Conservation (phyloP, 2,329 filamentous ascomycete genomes). For the Diaporthe longicolla region DNA sequence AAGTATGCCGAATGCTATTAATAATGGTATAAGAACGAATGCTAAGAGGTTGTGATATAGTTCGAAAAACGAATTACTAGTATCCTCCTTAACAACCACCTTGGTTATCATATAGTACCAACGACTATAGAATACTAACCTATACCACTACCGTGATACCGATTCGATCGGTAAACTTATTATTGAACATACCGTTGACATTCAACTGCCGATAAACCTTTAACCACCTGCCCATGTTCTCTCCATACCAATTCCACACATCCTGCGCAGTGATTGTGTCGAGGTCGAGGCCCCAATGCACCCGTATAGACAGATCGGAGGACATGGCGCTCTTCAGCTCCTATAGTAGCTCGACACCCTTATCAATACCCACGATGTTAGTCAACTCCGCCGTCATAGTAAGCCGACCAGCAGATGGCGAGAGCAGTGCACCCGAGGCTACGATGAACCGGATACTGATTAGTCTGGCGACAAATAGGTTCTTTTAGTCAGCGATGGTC, state of each 20-base stretch:
- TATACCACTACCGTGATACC: constrained; percentile 23
- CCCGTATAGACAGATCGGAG: constrained; percentile 40
- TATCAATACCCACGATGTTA: constrained; percentile 46
- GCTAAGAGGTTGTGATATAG: too few relatives aligned
- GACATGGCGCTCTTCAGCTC: constrained; percentile 46
- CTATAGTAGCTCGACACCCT: constrained; percentile 41
- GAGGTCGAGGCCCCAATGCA: constrained; percentile 49
- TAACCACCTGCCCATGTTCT: constrained; percentile 44
- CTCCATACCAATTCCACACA: constrained; percentile 46
- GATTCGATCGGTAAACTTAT: constrained; percentile 47
- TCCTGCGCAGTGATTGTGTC: constrained; percentile 45
- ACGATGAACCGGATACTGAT: constrained; percentile 46
- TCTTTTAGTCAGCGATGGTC: constrained; percentile 42
- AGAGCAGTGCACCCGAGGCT: constrained; percentile 45
- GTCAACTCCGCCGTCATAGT: constrained; percentile 47
- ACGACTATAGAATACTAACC: too few relatives aligned
- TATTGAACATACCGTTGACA: constrained; percentile 49
- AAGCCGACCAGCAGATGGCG: constrained; percentile 45
- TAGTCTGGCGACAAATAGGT: constrained; percentile 47
- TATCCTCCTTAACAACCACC: too few relatives aligned
- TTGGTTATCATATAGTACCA: too few relatives aligned
- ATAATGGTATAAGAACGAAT: too few relatives aligned
- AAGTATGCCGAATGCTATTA: too few relatives aligned
- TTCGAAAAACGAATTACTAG: too few relatives aligned
- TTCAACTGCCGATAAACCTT: constrained; percentile 46